Base-by-base conservation (phyloP, 148 eudicot genomes). In the Fagopyrum homotropicum region DNA sequence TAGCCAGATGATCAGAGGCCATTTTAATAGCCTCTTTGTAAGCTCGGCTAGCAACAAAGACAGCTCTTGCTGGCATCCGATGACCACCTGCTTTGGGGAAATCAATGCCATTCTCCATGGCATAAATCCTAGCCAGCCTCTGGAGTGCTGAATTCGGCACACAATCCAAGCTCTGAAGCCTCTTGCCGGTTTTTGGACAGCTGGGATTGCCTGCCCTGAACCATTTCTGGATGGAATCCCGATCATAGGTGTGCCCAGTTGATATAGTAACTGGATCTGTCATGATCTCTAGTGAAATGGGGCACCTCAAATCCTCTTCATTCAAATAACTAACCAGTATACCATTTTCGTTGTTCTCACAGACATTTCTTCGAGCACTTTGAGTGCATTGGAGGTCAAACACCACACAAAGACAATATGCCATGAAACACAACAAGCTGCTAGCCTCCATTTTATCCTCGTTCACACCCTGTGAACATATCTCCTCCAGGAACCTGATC, bases 211-310 rank as follows among this genome's bases (percentile, higher is more conserved):
- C 96, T 1, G 86, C 82, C 47, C 72, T 74, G 79, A 94, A 88
- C 98, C 98, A 94, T 80, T 89, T 82, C 15, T 72, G 45, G 30
- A 94, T 94, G 11, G 97, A 92, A 45, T 77, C 59, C 52, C 97
- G 86, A 70, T 90, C 96, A 17, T 91, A 92, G 2, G 97, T 92
- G 70, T 94, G 98, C 9, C 98, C 98, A 1, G 97, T 84, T 11
- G 84, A 73, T 43, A 92, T 75, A 0, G 91, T 84, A 9, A 94
- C 98, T 8, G 97, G 98, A 77, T 94, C 97, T 11, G 30, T 73
- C 97, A 94, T 94, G 75, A 89, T 75, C 80, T 94, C 98, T 1
- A 94, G 84, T 17, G 97, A 84, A 72, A 94, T 94, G 1, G 98
- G 97, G 78, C 98, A 92, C 74, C 85, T 82, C 60, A 94, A 81